phyloP scores from a whole-genome alignment of 2,329 filamentous ascomycete genomes.

The Emmonsiellopsis sp. region DNA sequence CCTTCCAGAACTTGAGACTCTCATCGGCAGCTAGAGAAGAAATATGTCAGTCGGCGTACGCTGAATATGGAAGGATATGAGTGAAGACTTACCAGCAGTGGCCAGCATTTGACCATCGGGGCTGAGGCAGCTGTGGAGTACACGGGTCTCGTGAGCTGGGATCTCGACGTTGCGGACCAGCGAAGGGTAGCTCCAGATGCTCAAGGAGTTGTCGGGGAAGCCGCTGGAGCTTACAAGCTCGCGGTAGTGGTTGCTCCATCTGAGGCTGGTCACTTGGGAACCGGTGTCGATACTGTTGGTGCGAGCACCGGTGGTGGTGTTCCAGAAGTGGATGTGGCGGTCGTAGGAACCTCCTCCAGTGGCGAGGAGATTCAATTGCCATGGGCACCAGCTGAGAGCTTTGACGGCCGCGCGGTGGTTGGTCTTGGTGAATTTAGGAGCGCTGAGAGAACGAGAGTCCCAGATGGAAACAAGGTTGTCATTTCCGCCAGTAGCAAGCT shows the following conservation, averaged over 20 bases:
- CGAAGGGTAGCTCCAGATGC: conserved; percentile 98
- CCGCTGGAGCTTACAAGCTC: conserved; percentile 97
- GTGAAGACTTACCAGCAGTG: conserved; percentile 58
- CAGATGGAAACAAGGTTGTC: conserved; percentile 99
- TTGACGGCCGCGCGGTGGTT: conserved; percentile 99
- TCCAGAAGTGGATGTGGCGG: conserved; percentile 99
- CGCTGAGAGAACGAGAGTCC: conserved; percentile 86
- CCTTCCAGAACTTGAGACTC: conserved; percentile 99
- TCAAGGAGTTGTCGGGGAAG: conserved; percentile 98
- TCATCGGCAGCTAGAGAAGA: conserved; percentile 66
- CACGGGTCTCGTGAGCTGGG: conserved; percentile 90
- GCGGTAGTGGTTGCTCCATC: conserved; percentile 94
- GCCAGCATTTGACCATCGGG: conserved; percentile 97
- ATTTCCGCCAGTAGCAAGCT: conserved; percentile 94
- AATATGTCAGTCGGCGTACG: conserved; percentile 16
- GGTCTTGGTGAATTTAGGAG: conserved; percentile 98
- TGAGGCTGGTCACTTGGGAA: conserved; percentile 89
- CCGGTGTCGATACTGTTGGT: conserved; percentile 99
- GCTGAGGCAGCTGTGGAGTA: conserved; percentile 92
- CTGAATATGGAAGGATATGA: not conserved
- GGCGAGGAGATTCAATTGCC: conserved; percentile 94
- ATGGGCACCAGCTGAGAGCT: conserved; percentile 96
- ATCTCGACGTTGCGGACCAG: conserved; percentile 97
- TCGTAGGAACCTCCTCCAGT: conserved; percentile 95
- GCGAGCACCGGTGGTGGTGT: conserved; percentile 91